phyloP scores from a whole-genome alignment of 2,329 filamentous ascomycete species.

The Teratosphaeriaceae sp. region DNA sequence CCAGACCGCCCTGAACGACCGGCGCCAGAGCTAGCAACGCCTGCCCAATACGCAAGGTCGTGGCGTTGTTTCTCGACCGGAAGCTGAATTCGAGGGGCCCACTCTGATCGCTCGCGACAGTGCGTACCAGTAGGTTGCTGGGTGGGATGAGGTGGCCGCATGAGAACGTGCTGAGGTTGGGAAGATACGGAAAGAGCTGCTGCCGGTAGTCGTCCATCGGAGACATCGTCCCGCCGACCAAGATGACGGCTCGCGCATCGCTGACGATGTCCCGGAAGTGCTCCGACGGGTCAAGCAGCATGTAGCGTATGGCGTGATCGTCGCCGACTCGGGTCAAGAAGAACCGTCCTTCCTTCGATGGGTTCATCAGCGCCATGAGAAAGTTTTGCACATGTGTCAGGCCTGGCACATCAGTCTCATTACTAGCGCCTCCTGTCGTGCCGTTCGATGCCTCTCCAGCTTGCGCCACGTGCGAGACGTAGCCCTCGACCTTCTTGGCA shows the following conservation, averaged over 20 bases:
- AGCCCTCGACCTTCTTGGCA: conserved; percentile 90
- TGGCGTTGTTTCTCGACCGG: conserved; percentile 62
- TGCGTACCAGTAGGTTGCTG: conserved; percentile 72
- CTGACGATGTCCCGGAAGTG: conserved; percentile 85
- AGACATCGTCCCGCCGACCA: conserved; percentile 96
- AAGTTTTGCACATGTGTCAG: conserved; percentile 62
- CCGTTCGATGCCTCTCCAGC: conserved; percentile 24
- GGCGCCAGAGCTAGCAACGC: conserved; percentile 65
- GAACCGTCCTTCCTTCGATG: conserved; percentile 60
- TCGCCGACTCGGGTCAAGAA: conserved; percentile 45
- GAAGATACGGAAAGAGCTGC: conserved; percentile 75
- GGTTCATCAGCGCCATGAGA: conserved; percentile 76
- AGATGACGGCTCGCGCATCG: conserved; percentile 75
- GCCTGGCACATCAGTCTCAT: conserved; percentile 35
- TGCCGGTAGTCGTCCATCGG: conserved; percentile 87
- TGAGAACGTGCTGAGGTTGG: conserved; percentile 68
- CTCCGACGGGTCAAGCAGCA: conserved; percentile 83
- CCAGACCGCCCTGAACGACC: conserved; percentile 77
- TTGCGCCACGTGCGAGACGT: conserved; percentile 59
- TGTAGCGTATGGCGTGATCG: conserved; percentile 66
- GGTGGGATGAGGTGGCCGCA: conserved; percentile 91
- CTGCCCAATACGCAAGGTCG: conserved; percentile 64
- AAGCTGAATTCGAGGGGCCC: conserved; percentile 80
- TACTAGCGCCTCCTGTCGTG: conserved; percentile 9
- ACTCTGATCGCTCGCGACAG: conserved; percentile 48